Conservation (phyloP, 768 basidiomycete genomes). For the Mycena latifolia region DNA sequence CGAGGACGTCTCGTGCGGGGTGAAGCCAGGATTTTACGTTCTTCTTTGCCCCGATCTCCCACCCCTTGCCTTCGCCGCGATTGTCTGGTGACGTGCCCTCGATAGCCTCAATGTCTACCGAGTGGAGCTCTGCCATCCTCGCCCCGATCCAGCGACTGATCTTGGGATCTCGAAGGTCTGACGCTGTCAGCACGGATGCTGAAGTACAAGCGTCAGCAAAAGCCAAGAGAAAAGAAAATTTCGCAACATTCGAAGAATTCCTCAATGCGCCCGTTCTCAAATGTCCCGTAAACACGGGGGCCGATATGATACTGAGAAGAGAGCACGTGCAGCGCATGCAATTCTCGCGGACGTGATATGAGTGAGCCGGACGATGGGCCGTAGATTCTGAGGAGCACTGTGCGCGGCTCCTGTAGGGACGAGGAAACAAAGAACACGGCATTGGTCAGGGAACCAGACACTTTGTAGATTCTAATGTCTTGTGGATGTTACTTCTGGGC, state of each 20-base stretch:
- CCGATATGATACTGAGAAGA: constrained; percentile 92
- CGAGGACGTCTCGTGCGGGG: constrained; percentile 80
- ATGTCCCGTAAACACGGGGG: constrained; percentile 93
- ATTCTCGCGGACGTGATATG: constrained; percentile 89
- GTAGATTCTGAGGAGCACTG: constrained; percentile 91
- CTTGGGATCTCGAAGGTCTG: constrained; percentile 81
- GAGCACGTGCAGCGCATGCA: constrained; percentile 89
- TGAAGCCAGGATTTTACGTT: constrained; percentile 81
- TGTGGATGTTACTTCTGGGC: constrained; percentile 58
- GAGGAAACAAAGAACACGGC: constrained; percentile 97
- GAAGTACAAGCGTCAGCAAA: too few relatives aligned
- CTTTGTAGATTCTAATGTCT: constrained; percentile 75
- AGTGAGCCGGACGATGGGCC: constrained; percentile 88
- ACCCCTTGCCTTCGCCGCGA: constrained; percentile 58
- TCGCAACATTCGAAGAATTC: constrained; percentile 84
- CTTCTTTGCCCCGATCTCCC: constrained; percentile 71
- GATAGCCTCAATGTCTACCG: constrained; percentile 84
- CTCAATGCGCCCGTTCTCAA: constrained; percentile 95
- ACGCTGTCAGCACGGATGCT: constrained; percentile 77
- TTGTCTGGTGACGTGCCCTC: constrained; percentile 56
- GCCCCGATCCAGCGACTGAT: constrained; percentile 91
- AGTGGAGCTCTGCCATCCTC: constrained; percentile 96
- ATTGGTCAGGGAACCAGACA: constrained; percentile 95
- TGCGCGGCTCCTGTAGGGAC: constrained; percentile 60
- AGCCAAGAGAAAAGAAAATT: too few relatives aligned